Evolutionary conservation across 2,329 filamentous ascomycete species (phyloP), one percentile per base, ranked within the genome.

Genomic region (Rhynchosporium graminicola): DNA sequence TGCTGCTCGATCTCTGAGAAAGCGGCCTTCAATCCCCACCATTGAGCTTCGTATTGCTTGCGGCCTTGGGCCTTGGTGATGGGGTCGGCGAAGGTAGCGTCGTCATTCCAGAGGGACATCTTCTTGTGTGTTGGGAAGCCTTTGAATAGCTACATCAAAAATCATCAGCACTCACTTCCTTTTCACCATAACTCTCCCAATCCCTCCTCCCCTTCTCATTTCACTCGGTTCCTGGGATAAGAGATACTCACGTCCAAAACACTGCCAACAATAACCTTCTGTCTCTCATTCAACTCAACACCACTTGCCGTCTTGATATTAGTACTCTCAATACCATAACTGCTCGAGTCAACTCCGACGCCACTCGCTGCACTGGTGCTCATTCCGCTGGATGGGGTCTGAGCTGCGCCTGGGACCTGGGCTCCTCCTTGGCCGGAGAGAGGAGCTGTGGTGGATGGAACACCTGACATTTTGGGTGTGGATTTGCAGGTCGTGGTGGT

Each of bases 1-100:
- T 84, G 76, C 31, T 83, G 80, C 71, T 82, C 77, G 67, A 87
- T 87, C 55, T 83, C 79, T 50, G 76, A 78, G 72, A 88, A 88
- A 2, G 83, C 80, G 3, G 80, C 74, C 59, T 84, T 78, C 0
- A 88, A 77, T 1, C 85, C 86, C 70, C 88, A 88, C 80, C 78
- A 81, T 65, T 80, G 78, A 3, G 79, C 77, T 15, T 77, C 74
- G 66, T 72, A 80, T 62, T 83, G 79, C 65, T 82, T 78, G 60
- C 82, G 80, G 8, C 86, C 85, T 28, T 76, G 71, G 1, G 86
- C 83, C 42, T 82, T 78, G 47, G 84, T 85, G 51, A 88, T 75
- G 4, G 82, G 83, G 70, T 88, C 85, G 36, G 79, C 73, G 72
- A 88, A 88, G 0, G 77, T 79, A 7, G 79, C 85, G 43, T 83